Conservation (phyloP, 768 basidiomycete genomes). For the Russula abietina region DNA sequence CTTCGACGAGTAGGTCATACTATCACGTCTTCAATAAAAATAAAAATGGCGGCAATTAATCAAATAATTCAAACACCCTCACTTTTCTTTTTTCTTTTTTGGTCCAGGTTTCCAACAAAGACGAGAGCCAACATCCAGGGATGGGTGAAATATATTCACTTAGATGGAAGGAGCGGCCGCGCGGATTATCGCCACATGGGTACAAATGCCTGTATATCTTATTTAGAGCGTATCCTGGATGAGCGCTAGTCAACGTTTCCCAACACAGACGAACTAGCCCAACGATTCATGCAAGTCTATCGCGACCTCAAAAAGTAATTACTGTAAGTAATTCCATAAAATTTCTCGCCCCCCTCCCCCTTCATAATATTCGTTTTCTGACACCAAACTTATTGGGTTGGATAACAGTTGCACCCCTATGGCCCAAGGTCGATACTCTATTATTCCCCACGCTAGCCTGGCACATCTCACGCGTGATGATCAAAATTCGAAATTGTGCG, state of each 20-base stretch:
- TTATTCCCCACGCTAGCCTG: conserved; percentile 11
- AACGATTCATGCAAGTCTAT: conserved; percentile 14
- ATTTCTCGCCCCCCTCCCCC: too few relatives aligned
- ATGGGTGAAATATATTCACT: conserved; percentile 3
- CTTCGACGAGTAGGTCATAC: conserved; percentile 2
- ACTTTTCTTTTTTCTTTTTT: too few relatives aligned
- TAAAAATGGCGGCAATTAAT: too few relatives aligned
- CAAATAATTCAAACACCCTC: background rate
- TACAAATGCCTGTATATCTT: background rate
- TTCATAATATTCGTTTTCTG: background rate
- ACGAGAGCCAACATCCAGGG: background rate
- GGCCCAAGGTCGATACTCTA: background rate
- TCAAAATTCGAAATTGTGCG: conserved; percentile 10
- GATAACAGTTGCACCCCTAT: conserved; percentile 4
- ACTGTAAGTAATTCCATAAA: too few relatives aligned
- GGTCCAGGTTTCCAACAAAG: background rate
- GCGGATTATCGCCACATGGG: conserved; percentile 1
- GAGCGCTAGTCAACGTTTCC: conserved; percentile 16
- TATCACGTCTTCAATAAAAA: too few relatives aligned
- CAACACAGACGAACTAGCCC: conserved; percentile 13
- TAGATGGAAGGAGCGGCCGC: conserved; percentile 3
- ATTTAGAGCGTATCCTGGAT: conserved; percentile 12
- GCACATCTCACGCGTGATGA: conserved; percentile 17
- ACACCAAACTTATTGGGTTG: too few relatives aligned
- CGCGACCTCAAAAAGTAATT: conserved; percentile 19